Conservation (phyloP, 2,329 filamentous ascomycete genomes). For the Colletotrichum lentis region DNA sequence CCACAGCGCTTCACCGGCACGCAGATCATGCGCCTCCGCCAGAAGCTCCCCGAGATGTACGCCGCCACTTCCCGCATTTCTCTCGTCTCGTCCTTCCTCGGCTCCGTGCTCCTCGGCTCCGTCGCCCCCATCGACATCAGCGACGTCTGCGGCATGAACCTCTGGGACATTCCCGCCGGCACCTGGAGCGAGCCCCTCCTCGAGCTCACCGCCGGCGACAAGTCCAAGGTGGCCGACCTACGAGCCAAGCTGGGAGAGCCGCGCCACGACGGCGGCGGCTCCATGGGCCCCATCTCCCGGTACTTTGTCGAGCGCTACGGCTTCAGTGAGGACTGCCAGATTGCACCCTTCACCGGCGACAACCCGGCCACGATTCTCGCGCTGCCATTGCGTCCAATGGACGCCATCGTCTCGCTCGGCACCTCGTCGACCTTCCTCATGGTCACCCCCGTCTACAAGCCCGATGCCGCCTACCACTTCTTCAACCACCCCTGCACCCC, state of each 20-base stretch:
- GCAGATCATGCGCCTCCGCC: slow-evolving; percentile 89
- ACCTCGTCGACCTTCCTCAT: slow-evolving; percentile 98
- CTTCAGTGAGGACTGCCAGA: slow-evolving; percentile 76
- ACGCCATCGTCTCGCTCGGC: slow-evolving; percentile 93
- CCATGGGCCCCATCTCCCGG: slow-evolving; percentile 75
- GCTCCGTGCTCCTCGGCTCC: slow-evolving; percentile 84
- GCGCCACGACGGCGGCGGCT: slow-evolving; percentile 79
- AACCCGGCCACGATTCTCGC: slow-evolving; percentile 96
- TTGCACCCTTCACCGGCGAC: slow-evolving; percentile 92
- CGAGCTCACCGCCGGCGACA: slow-evolving; percentile 73
- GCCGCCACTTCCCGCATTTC: slow-evolving; percentile 83
- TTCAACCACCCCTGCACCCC: slow-evolving; percentile 95
- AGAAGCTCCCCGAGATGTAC: slow-evolving; percentile 83
- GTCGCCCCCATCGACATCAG: slow-evolving; percentile 92
- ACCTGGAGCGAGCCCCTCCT: slow-evolving; percentile 80
- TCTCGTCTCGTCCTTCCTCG: slow-evolving; percentile 93
- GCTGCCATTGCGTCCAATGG: slow-evolving; percentile 83
- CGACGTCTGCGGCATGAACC: slow-evolving; percentile 95
- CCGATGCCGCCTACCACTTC: slow-evolving; percentile 92
- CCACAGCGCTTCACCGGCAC: slow-evolving; percentile 90
- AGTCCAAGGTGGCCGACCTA: slow-evolving; percentile 66
- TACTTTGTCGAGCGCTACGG: slow-evolving; percentile 85
- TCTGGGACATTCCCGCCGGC: slow-evolving; percentile 86
- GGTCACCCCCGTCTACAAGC: slow-evolving; percentile 90
- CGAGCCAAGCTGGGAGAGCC: slow-evolving; percentile 82